These are phyloP conservation scores for Cercospora sesami DNA, from an alignment of 2,329 filamentous ascomycete genomes.

Conservation along the genomic window DNA sequence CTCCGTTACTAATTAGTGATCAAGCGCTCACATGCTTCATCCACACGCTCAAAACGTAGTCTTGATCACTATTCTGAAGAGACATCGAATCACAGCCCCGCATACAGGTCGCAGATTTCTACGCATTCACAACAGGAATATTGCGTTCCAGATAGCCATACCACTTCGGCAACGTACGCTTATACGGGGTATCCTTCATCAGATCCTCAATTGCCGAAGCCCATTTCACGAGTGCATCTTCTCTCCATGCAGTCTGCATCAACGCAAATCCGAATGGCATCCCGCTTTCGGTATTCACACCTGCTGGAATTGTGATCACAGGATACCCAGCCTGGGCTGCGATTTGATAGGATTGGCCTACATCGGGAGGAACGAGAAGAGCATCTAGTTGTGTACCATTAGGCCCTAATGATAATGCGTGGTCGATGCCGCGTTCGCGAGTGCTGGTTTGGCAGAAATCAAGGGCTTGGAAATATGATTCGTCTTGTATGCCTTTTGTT, in stretches of 20 bases:
- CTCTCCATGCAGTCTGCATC: constrained; percentile 39
- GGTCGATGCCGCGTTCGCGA: constrained; percentile 68
- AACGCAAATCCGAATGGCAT: constrained; percentile 50
- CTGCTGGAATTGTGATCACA: constrained; percentile 67
- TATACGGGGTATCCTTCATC: constrained; percentile 23
- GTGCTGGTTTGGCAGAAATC: constrained; percentile 59
- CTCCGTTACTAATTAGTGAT: neutral
- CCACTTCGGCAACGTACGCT: constrained; percentile 41
- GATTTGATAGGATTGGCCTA: constrained; percentile 67
- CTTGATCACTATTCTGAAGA: neutral
- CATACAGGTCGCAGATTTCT: neutral
- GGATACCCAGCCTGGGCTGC: constrained; percentile 76
- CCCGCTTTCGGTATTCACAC: constrained; percentile 49
- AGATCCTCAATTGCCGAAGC: constrained; percentile 51
- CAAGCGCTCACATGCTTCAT: neutral
- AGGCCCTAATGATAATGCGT: constrained; percentile 55
- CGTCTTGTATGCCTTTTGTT: constrained; percentile 61
- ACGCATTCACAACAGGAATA: constrained; percentile 34
- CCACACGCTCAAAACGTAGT: neutral
- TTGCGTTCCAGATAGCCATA: constrained; percentile 43
- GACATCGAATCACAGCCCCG: neutral
- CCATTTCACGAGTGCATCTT: constrained; percentile 37
- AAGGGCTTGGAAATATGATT: constrained; percentile 68
- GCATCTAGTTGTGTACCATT: constrained; percentile 55
- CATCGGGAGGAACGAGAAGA: constrained; percentile 67